Conservation (phyloP, 345 rosid species). For the Lepidium aucheri region DNA sequence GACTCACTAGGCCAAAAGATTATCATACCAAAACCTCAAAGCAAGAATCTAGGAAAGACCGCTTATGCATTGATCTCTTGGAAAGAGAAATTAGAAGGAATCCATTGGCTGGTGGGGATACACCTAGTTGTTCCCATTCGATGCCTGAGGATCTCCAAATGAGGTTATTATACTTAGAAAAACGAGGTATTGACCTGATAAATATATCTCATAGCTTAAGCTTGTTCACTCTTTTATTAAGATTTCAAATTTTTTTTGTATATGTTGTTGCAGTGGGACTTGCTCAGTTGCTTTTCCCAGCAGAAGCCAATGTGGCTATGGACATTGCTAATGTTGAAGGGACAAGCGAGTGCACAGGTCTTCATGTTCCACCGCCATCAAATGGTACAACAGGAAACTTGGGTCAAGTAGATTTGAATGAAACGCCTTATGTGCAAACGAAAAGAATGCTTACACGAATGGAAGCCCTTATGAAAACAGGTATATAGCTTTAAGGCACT, state of each 20-base stretch:
- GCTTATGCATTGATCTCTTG: conserved; percentile 72
- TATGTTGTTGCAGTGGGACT: conserved; percentile 62
- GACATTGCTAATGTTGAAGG: conserved; percentile 72
- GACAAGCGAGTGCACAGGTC: conserved; percentile 57
- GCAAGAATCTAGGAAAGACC: conserved; percentile 68
- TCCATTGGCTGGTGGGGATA: conserved; percentile 47
- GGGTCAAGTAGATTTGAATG: conserved; percentile 80
- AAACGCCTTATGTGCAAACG: conserved; percentile 69
- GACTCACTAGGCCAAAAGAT: conserved; percentile 85
- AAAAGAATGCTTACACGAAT: conserved; percentile 59
- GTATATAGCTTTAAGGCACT: conserved; percentile 23
- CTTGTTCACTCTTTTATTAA: neutral
- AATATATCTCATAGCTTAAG: neutral
- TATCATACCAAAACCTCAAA: conserved; percentile 59
- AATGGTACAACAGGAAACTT: conserved; percentile 55
- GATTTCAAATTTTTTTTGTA: neutral
- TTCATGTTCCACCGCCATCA: conserved; percentile 40
- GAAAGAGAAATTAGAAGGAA: conserved; percentile 81
- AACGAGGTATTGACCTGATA: conserved; percentile 52
- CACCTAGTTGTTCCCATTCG: conserved; percentile 41
- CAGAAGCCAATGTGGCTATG: conserved; percentile 93
- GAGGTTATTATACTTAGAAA: conserved; percentile 85
- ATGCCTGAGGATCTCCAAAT: conserved; percentile 72
- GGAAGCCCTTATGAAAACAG: conserved; percentile 91
- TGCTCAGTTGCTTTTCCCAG: conserved; percentile 74